phyloP scores from a whole-genome alignment of 1,284 basidiomycete species.

The Rhodotorula glutinis region DNA sequence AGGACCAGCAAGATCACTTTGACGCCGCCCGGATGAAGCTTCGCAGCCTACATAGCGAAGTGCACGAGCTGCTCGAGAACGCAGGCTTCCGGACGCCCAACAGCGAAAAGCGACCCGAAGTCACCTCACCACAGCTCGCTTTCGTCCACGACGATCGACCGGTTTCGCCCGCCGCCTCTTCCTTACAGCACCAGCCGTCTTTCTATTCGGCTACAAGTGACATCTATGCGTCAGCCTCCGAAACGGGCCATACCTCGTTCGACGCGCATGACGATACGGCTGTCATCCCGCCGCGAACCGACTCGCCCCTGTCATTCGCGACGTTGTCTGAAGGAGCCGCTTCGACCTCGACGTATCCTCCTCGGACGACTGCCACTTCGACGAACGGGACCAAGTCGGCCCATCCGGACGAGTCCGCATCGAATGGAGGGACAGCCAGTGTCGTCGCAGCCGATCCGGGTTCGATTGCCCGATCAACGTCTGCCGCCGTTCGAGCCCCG shows the following conservation, averaged over 20 bases:
- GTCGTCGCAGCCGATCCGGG: too few relatives aligned
- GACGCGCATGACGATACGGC: background rate
- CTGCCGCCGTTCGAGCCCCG: too few relatives aligned
- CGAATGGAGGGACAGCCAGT: too few relatives aligned
- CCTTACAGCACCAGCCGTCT: background rate
- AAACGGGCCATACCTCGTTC: background rate
- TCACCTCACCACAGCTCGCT: background rate
- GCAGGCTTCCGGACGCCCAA: background rate
- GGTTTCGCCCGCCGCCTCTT: background rate
- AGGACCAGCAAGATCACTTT: constrained; percentile 12
- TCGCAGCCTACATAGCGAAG: background rate
- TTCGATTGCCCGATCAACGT: too few relatives aligned
- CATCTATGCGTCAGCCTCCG: background rate
- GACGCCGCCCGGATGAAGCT: constrained; percentile 9
- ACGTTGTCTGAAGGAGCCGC: constrained; percentile 1
- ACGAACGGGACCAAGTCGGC: background rate
- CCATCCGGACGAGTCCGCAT: too few relatives aligned
- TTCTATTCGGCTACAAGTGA: constrained; percentile 22
- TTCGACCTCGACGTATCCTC: background rate
- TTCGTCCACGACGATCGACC: background rate
- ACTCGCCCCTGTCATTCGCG: constrained; percentile 15
- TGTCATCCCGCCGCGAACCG: background rate
- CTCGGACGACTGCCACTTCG: background rate
- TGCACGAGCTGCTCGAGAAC: constrained; percentile 6
- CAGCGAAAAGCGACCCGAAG: background rate